Conservation (phyloP, 345 rosid genomes). For the Eucalyptus erythrocorys region DNA sequence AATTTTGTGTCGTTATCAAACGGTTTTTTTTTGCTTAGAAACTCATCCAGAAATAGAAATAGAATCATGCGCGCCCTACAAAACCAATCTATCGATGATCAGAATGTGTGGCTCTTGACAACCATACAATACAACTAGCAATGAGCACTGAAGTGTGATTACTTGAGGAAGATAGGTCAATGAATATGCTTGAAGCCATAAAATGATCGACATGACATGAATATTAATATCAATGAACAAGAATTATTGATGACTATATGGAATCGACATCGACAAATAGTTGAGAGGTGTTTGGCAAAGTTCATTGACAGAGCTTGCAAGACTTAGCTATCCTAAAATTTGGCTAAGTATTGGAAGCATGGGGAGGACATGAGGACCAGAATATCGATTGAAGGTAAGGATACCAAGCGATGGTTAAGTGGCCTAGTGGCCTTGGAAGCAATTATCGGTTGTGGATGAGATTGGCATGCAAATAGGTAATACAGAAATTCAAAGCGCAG, state of each 20-base stretch:
- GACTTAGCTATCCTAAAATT: not conserved
- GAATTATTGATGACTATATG: not conserved
- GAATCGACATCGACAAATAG: not conserved
- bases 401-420: not conserved
- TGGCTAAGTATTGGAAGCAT: not conserved
- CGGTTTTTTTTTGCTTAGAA: too few species aligned
- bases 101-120: not conserved
- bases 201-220: too few species aligned
- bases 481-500: too few species aligned
- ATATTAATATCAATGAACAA: not conserved
- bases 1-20: too few species aligned
- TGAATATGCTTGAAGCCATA: not conserved
- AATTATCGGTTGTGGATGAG: too few species aligned
- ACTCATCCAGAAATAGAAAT: too few species aligned
- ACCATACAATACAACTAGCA: not conserved
- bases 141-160: too few species aligned
- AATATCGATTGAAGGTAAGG: not conserved
- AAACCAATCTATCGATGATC: not conserved
- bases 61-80: too few species aligned
- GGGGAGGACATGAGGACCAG: not conserved
- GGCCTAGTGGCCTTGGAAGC: not conserved
- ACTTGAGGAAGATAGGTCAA: too few species aligned
- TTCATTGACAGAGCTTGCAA: not conserved
- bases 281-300: not conserved
- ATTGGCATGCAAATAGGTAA: too few species aligned